Base-by-base conservation (phyloP, 140 eudicot genomes). In the Oenanthe javanica region DNA sequence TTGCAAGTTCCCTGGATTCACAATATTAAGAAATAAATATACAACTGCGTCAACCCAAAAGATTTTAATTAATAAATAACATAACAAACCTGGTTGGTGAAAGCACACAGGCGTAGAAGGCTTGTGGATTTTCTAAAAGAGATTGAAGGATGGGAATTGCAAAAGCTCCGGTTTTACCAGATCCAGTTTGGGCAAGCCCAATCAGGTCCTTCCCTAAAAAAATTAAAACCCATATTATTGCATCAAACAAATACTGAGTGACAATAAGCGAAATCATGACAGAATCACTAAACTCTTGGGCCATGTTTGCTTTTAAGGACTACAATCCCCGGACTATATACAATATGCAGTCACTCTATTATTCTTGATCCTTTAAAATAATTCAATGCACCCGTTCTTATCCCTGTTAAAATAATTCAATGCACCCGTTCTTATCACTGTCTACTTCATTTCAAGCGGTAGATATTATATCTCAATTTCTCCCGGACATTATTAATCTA, bases 81-180 rank as follows among this genome's bases (percentile, higher is more conserved):
- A 77, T 16, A 71, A 57, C 23, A 8, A n/a, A 89, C 97, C 98
- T 84, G 7, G 97, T 92, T 25, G 99, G 99, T 47, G 99, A 90
- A 45, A 92, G 97, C 73, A 92, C 97, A 48, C 96, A 92, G 0
- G 94, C 97, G 61, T 90, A 95, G 82, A 94, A 95, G 0, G 97
- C 84, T 31, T 86, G 89, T 1, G 87, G 91, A 38, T 89, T 66
- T 19, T 84, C 90, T 64, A 92, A 61, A 38, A 92, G 84, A 0
- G 97, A 79, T 80, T 95, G 97, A 9, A 92, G 81, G 15, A 95
- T 92, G 2, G 99, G 98, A 79, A 92, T 78, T 9, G 98, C 98
- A 84, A 90, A 92, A 23, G 98, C 98, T 43, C 97, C 97, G 6
- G 99, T 95, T 84, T 95, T 95, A 57, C 97, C 99, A 6, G 99